These are phyloP conservation scores for Goniomonas avonlea DNA, from an alignment of 78 protist species.

Conservation along the genomic window DNA sequence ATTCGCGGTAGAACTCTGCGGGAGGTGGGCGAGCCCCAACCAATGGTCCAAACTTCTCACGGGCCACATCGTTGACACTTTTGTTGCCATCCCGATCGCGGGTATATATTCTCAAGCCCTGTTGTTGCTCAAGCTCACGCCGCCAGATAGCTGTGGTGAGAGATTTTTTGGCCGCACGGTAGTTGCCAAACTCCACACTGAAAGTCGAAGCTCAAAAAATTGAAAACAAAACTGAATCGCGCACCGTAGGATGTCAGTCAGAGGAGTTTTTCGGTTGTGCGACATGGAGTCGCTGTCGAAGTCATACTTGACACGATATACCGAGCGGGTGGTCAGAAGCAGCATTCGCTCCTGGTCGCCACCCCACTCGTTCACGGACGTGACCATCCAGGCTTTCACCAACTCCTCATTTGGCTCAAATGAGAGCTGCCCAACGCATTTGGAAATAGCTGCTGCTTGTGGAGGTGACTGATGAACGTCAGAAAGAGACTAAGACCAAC, in stretches of 20 bases:
- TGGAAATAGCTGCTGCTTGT: no score
- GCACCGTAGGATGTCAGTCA: neutral
- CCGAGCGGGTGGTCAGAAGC: neutral
- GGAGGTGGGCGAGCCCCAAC: neutral
- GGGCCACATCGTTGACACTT: slow-evolving; percentile 10
- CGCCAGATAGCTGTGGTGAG: neutral
- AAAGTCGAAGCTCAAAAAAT: neutral
- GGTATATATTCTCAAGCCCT: neutral
- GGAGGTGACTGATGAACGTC: no score
- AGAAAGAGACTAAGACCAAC: no score
- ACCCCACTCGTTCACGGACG: slow-evolving; percentile 28
- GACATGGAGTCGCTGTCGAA: neutral
- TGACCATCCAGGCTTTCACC: no score
- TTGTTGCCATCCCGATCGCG: slow-evolving; percentile 1
- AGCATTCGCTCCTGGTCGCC: slow-evolving; percentile 23
- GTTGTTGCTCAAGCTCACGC: slow-evolving; percentile 18
- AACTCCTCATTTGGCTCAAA: no score
- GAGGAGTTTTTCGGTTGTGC: neutral
- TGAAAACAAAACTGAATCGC: neutral
- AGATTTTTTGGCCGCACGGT: neutral
- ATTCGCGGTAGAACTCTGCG: slow-evolving; percentile 10
- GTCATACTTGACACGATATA: neutral
- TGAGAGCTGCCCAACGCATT: no score
- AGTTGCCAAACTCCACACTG: slow-evolving; percentile 8
- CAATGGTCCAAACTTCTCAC: neutral